A percentile compares a stretch with the other conserved stretches of the same genome.
phyloP scores from a whole-genome alignment of 352 stramenopile species.

The Phytophthora tubulina region DNA sequence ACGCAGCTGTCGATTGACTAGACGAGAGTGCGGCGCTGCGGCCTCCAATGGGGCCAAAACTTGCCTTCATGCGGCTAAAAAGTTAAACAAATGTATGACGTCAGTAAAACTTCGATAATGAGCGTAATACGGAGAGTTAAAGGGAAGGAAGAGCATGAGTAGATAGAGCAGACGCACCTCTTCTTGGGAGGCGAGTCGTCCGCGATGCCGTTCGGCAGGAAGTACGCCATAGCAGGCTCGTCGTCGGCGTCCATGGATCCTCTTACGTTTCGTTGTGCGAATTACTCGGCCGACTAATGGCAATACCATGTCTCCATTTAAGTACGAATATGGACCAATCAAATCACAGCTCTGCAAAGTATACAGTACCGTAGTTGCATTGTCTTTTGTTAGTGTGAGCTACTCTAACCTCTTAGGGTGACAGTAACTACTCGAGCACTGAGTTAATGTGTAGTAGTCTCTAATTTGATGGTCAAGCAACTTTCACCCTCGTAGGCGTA shows the following conservation, averaged over 20 bases:
- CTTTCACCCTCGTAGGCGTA: too few relatives aligned
- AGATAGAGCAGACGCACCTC: constrained; percentile 46
- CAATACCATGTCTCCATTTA: too few relatives aligned
- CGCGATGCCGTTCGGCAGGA: constrained; percentile 86
- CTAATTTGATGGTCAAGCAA: too few relatives aligned
- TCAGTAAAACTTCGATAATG: constrained; percentile 16
- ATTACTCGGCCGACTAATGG: not conserved
- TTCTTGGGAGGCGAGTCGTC: constrained; percentile 83
- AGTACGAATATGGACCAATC: too few relatives aligned
- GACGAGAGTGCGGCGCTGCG: constrained; percentile 23
- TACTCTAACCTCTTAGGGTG: too few relatives aligned
- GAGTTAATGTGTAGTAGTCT: too few relatives aligned
- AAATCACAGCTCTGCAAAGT: too few relatives aligned
- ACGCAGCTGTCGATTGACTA: not conserved
- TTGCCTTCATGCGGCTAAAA: constrained; percentile 39
- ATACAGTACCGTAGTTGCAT: too few relatives aligned
- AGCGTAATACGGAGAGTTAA: constrained; percentile 9
- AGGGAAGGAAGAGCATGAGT: not conserved
- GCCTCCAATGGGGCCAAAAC: constrained; percentile 61
- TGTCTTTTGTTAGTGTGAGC: too few relatives aligned
- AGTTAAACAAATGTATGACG: constrained; percentile 4
- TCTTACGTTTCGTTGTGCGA: constrained; percentile 18
- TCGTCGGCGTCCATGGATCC: constrained; percentile 58
- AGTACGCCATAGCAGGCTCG: constrained; percentile 78
- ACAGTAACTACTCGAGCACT: too few relatives aligned